Percentiles rank a stretch among this genome's conserved stretches.
These are phyloP conservation scores for Pelargonium nanum DNA, from an alignment of 345 rosid genomes.

Conservation along the genomic window DNA sequence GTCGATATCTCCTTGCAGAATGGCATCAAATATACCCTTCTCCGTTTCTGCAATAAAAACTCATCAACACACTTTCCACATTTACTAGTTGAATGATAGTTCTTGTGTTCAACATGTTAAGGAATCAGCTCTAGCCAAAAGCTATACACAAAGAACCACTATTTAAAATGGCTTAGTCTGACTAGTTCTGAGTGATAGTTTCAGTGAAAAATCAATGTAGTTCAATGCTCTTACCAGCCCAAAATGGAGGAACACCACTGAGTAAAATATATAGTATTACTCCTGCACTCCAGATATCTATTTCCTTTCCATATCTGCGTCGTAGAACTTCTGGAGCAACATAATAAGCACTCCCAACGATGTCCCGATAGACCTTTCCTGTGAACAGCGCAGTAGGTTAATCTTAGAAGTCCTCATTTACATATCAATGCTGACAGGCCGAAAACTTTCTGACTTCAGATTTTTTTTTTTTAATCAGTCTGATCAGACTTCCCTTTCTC, in stretches of 20 bases:
- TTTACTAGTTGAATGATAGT: background rate
- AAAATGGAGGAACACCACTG: slow-evolving; percentile 92
- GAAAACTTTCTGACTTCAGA: too few species aligned
- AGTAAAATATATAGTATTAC: slow-evolving; percentile 70
- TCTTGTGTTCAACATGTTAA: too few species aligned
- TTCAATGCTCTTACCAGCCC: slow-evolving; percentile 53
- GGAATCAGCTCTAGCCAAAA: too few species aligned
- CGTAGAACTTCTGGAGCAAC: slow-evolving; percentile 79
- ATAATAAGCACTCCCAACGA: slow-evolving; percentile 84
- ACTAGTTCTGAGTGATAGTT: background rate
- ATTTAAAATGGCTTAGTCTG: too few species aligned
- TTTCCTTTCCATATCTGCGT: slow-evolving; percentile 70
- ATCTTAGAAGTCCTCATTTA: too few species aligned
- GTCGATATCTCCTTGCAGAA: slow-evolving; percentile 21
- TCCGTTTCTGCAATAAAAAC: slow-evolving; percentile 14
- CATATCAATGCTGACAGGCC: too few species aligned
- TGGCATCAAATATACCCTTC: slow-evolving; percentile 26
- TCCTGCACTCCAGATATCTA: slow-evolving; percentile 93
- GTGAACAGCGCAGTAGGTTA: slow-evolving; percentile 9
- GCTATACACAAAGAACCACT: too few species aligned
- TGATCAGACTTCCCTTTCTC: too few species aligned
- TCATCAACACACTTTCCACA: background rate
- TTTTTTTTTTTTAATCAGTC: too few species aligned
- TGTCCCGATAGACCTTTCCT: slow-evolving; percentile 63
- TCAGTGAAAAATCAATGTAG: background rate